These are phyloP conservation scores for Mrakia hoshinonis DNA, from an alignment of 768 basidiomycete species.

Conservation along the genomic window DNA sequence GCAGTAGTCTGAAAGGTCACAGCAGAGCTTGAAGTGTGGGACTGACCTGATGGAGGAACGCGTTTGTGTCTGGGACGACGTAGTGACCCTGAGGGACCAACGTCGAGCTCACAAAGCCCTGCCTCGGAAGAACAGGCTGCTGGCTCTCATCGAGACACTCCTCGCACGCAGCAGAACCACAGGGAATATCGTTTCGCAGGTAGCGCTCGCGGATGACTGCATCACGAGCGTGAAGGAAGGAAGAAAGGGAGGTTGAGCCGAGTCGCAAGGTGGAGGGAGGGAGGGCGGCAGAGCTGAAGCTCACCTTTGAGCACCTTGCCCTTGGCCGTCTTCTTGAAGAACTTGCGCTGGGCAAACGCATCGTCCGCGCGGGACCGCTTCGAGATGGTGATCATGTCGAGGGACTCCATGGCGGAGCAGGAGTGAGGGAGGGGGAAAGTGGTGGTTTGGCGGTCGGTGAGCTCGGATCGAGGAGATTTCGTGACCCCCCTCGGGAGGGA, in stretches of 20 bases:
- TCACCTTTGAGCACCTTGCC: slow-evolving; percentile 90
- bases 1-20: neutral
- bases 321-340: slow-evolving; percentile 87
- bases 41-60: slow-evolving; percentile 77
- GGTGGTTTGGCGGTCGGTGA: neutral
- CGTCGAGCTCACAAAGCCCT: slow-evolving; percentile 45
- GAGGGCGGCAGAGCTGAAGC: slow-evolving; percentile 23
- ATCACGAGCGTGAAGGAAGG: neutral
- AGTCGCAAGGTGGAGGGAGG: neutral
- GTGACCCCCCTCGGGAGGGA: neutral
- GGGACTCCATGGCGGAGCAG: slow-evolving; percentile 10
- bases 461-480: neutral
- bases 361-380: slow-evolving; percentile 39
- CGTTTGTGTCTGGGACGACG: slow-evolving; percentile 87
- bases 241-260: neutral
- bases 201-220: slow-evolving; percentile 87
- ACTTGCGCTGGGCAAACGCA: slow-evolving; percentile 64
- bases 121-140: slow-evolving; percentile 50
- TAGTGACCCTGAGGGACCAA: slow-evolving; percentile 49
- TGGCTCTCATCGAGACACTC: slow-evolving; percentile 46
- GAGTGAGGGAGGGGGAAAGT: neutral
- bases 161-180: slow-evolving; percentile 64
- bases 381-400: slow-evolving; percentile 37
- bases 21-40: no score
- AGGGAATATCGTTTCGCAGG: slow-evolving; percentile 80